A percentile compares a stretch with the other conserved stretches of the same genome.
phyloP scores from a whole-genome alignment of 176 grass and related monocot genomes.

The Melocanna baccifera region DNA sequence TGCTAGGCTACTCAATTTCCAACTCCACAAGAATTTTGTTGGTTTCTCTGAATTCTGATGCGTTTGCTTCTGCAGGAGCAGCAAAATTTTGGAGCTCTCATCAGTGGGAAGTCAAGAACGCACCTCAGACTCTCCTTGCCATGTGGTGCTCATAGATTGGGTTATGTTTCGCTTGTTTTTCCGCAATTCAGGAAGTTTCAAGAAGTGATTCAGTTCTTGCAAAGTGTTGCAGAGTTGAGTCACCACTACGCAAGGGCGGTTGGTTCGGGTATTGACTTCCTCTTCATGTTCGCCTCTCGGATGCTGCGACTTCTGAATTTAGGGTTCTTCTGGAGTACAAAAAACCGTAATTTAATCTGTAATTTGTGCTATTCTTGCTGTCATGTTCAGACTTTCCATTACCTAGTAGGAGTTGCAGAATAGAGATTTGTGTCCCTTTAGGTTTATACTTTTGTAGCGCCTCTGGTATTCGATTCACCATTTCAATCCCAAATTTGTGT shows the following conservation, averaged over 20 bases:
- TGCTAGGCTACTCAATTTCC: background rate
- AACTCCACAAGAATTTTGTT: background rate
- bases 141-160: constrained; percentile 65
- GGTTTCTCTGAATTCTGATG: background rate
- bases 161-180: constrained; percentile 9
- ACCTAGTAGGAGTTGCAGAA: constrained; percentile 22
- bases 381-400: constrained; percentile 29
- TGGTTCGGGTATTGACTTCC: constrained; percentile 99
- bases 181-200: constrained; percentile 17
- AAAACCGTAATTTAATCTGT: constrained; percentile 35
- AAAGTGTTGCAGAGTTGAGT: constrained; percentile 17
- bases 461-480: constrained; percentile 3
- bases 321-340: constrained; percentile 47
- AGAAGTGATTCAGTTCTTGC: constrained; percentile 2
- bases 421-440: constrained; percentile 30
- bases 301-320: constrained; percentile 37
- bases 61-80: constrained; percentile 27
- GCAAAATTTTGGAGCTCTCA: constrained; percentile 66
- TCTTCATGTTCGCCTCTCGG: constrained; percentile 42
- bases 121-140: constrained; percentile 98
- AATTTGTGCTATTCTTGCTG: constrained; percentile 19
- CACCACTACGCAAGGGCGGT: constrained; percentile 88
- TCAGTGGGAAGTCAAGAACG: constrained; percentile 99
- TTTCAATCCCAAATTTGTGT: constrained; percentile 31
- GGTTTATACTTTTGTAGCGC: constrained; percentile 18